Evolutionary conservation across 108 stramenopile species (phyloP), one percentile per base, ranked within the genome.

Genomic region (Cylindrotheca fusiformis): DNA sequence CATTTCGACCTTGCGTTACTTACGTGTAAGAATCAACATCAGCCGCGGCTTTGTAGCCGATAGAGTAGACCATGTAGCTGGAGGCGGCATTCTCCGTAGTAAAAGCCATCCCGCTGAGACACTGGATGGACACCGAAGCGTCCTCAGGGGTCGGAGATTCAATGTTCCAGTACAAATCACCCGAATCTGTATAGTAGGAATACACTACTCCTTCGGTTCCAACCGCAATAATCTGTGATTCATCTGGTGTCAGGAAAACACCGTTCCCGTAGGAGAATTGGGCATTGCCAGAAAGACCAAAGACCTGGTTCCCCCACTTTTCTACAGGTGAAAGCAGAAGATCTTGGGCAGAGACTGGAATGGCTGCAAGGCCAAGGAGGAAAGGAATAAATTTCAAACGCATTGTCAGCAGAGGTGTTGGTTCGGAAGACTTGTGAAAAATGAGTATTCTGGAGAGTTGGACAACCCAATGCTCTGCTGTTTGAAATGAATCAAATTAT

Each of bases 61-160:
- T 48, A 30, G 48, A 27, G 24, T 49, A 62, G 10, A 62, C 60
- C 24, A 62, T 48, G 60, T 48, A 62, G 32, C 48, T 41, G 36
- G 10, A 10, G 6, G 14, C 36, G 36, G 36, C 49, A 0, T 25
- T 18, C 3, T 32, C 33, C 18, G 8, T 22, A 4, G 57, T 3
- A 20, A 58, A 58, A 33, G 57, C 33, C 2, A 58, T 36, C 12
- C 57, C 57, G 22, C 57, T 58, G 12, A 18, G 22, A 31, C 32
- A 20, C 18, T 17, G 4, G 19, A 58, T 36, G 32, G 22, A 36
- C 18, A 32, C 30, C 2, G 21, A 4, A 21, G 31, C 31, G 4
- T n/a, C 29, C 1, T 22, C 51, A 36, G 2, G 22, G 19, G 6
- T 4, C 12, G 57, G 57, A 2, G 32, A 2, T 17, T 58, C 22